phyloP scores from a whole-genome alignment of 2,329 filamentous ascomycete genomes.

The Pseudogymnoascus sp. region DNA sequence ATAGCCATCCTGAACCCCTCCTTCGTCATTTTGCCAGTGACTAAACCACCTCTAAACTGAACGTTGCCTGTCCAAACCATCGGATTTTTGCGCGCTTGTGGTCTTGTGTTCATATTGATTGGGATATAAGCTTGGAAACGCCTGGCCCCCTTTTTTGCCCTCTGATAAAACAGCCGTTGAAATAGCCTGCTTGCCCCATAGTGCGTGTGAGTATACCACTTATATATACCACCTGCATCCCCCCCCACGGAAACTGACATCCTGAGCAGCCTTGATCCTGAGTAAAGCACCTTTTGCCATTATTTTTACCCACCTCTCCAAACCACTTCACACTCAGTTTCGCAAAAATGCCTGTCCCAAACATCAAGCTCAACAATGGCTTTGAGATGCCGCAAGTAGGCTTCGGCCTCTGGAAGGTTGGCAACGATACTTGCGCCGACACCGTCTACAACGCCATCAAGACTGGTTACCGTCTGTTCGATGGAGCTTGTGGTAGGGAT shows the following conservation, averaged over 20 bases:
- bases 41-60: not conserved
- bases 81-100: not conserved
- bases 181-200: conserved; percentile 8
- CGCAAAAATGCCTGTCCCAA: conserved; percentile 28
- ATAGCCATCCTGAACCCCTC: not conserved
- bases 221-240: conserved; percentile 3
- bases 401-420: conserved; percentile 65
- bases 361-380: conserved; percentile 40
- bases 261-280: not conserved
- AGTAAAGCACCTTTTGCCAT: not conserved
- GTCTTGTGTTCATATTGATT: conserved; percentile 8
- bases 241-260: not conserved
- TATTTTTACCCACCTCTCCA: not conserved
- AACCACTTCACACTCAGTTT: conserved; percentile 6
- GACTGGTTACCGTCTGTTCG: conserved; percentile 52
- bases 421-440: conserved; percentile 53
- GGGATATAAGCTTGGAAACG: conserved; percentile 4
- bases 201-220: conserved; percentile 1
- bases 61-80: not conserved
- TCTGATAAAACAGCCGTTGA: not conserved
- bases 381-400: conserved; percentile 53
- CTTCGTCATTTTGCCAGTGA: conserved; percentile 8
- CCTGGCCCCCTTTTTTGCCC: not conserved
- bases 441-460: conserved; percentile 61
- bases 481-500: conserved; percentile 48